Evolutionary conservation across 257 asterid species (phyloP), one percentile per base, ranked within the genome.

Genomic region (Thymus mandschuricus): DNA sequence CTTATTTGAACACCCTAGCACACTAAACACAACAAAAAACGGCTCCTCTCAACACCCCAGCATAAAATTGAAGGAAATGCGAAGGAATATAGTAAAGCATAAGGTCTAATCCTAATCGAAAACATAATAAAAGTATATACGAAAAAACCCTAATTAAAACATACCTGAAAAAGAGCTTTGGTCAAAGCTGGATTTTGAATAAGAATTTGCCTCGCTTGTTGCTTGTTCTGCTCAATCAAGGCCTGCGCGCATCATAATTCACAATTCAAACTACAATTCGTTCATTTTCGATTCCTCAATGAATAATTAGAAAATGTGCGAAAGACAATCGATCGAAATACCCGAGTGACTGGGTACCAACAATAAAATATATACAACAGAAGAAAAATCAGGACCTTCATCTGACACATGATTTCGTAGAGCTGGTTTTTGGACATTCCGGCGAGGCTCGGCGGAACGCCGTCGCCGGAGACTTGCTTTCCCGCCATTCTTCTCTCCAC

Each of bases 171-270:
- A 77, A 92, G 97, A 65, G 96, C 96, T 84, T 79, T 87, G 33
- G 99, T 88, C 90, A 92, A 63, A 66, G 78, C 85, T 50, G 99
- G 98, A 81, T 89, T 89, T 68, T 95, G 98, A 78, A 88, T 83
- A 52, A 95, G 96, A 82, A 95, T 92, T 78, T 88, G 89, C 85
- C 92, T 88, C 31, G 99, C 98, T 80, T 95, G 99, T 27, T 89
- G 87, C 85, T 82, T 89, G 83, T 95, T 92, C 86, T 95, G 92
- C 76, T 88, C 97, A 70, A 92, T 85, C 80, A 92, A 81, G 38
- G 84, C 62, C 99, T 91, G 85, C 85, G 79, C 8, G 48, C 56
- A 70, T 58, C 43, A 38, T 44, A 67, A 11, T 45, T 59, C 70
- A 61, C 27, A 58, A 40, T 7, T 59, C 30, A 68, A 41, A 35